Percentiles rank a stretch among this genome's conserved stretches.
phyloP scores from a whole-genome alignment of 208 protist genomes.

The Leishmania major region DNA sequence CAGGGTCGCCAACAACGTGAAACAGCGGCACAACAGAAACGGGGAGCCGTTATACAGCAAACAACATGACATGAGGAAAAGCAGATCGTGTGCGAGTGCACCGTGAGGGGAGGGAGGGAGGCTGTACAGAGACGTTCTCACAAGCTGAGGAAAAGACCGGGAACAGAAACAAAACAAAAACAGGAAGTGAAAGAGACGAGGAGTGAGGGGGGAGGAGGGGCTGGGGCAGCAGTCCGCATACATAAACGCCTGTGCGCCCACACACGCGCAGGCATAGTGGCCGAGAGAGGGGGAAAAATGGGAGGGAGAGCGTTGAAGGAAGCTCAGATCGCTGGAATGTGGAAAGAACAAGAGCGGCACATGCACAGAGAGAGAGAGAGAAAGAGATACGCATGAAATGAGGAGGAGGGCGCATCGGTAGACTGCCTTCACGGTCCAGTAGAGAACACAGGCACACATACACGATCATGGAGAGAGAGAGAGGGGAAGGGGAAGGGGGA shows the following conservation, averaged over 20 bases:
- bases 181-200: not conserved
- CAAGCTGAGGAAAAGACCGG: not conserved
- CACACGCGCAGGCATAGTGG: not conserved
- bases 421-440: not conserved
- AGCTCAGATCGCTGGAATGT: too few species aligned
- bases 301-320: not conserved
- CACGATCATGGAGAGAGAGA: not conserved
- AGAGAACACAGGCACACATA: not conserved
- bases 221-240: not conserved
- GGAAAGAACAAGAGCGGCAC: not conserved
- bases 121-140: too few species aligned
- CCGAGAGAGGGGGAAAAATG: not conserved
- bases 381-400: not conserved
- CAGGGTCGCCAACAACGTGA: not conserved
- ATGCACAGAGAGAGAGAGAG: not conserved
- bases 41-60: too few species aligned
- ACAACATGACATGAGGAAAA: too few species aligned
- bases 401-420: not conserved
- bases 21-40: too few species aligned
- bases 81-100: too few species aligned
- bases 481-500: too few species aligned
- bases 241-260: too few species aligned
- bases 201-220: not conserved
- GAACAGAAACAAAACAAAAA: not conserved
- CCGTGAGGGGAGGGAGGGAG: too few species aligned